These are phyloP conservation scores for Arctostaphylos glauca DNA, from an alignment of 148 eudicot species.

Conservation along the genomic window DNA sequence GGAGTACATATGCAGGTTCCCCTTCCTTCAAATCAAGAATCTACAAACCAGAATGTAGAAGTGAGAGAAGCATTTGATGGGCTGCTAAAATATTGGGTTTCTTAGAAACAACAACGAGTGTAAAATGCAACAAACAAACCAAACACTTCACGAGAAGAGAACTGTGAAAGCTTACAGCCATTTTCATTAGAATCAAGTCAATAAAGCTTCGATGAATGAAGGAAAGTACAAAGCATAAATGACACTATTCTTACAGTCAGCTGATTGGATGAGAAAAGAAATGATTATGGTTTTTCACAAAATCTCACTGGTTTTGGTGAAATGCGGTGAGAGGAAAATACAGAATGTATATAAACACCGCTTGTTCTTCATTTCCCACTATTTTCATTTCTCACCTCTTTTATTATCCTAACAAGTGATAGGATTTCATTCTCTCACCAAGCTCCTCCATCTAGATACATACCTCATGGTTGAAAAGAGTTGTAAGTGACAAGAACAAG, in stretches of 20 bases:
- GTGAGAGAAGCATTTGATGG: not conserved
- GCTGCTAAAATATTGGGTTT: not conserved
- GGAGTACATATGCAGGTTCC: constrained; percentile 54
- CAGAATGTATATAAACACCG: not conserved
- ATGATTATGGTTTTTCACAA: not conserved
- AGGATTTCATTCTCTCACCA: not conserved
- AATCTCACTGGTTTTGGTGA: not conserved
- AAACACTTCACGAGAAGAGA: not conserved
- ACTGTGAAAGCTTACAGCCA: not conserved
- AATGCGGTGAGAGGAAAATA: not conserved
- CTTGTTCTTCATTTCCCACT: not conserved
- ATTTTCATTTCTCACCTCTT: not conserved
- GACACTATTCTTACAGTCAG: not conserved
- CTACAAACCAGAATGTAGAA: constrained; percentile 27
- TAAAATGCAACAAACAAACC: not conserved
- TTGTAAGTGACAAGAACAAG: too few species aligned
- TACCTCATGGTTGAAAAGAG: not conserved
- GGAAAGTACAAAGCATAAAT: not conserved
- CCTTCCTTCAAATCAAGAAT: constrained; percentile 63
- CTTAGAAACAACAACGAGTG: not conserved
- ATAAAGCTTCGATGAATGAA: not conserved
- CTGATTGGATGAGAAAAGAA: not conserved
- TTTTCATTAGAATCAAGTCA: not conserved
- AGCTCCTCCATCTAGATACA: not conserved
- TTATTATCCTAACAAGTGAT: not conserved